phyloP scores from a whole-genome alignment of 352 stramenopile genomes.

The Globisporangium carolinianum region DNA sequence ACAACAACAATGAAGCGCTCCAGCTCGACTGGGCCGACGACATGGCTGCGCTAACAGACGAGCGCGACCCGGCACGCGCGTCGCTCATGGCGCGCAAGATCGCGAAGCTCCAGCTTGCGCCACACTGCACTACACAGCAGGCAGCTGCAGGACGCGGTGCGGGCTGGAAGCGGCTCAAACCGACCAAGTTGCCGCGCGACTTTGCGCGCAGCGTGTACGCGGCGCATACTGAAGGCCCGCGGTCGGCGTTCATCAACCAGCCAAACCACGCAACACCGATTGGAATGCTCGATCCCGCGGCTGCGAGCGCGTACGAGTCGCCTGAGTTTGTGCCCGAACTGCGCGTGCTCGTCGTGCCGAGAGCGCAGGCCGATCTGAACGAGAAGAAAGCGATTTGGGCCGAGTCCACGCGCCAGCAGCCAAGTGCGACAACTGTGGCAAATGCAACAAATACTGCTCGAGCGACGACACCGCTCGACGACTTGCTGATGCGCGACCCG shows the following conservation, averaged over 20 bases:
- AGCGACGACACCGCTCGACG: slow-evolving; percentile 30
- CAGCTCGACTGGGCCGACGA: slow-evolving; percentile 38
- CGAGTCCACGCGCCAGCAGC: slow-evolving; percentile 17
- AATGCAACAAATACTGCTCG: no score
- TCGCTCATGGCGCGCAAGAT: slow-evolving; percentile 50
- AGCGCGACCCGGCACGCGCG: slow-evolving; percentile 41
- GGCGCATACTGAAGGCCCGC: slow-evolving; percentile 44
- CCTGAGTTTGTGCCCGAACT: slow-evolving; percentile 62
- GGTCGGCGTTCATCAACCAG: slow-evolving; percentile 57
- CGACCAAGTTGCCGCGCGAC: slow-evolving; percentile 36
- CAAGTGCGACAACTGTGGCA: not conserved
- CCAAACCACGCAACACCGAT: slow-evolving; percentile 55
- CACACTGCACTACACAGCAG: slow-evolving; percentile 11
- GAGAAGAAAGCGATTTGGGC: slow-evolving; percentile 55
- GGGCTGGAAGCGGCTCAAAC: slow-evolving; percentile 73
- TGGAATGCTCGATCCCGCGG: slow-evolving; percentile 60
- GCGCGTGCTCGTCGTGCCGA: slow-evolving; percentile 46
- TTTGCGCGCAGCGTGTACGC: slow-evolving; percentile 60
- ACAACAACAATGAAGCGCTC: slow-evolving; percentile 18
- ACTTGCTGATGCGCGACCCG: slow-evolving; percentile 36
- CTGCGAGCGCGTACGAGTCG: slow-evolving; percentile 49
- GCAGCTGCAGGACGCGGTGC: slow-evolving; percentile 25
- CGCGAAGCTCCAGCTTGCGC: slow-evolving; percentile 44
- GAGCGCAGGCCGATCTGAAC: slow-evolving; percentile 38
- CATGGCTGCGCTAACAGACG: slow-evolving; percentile 34